Conservation (phyloP, 2,329 filamentous ascomycete species). For the Fusarium oligoseptatum region DNA sequence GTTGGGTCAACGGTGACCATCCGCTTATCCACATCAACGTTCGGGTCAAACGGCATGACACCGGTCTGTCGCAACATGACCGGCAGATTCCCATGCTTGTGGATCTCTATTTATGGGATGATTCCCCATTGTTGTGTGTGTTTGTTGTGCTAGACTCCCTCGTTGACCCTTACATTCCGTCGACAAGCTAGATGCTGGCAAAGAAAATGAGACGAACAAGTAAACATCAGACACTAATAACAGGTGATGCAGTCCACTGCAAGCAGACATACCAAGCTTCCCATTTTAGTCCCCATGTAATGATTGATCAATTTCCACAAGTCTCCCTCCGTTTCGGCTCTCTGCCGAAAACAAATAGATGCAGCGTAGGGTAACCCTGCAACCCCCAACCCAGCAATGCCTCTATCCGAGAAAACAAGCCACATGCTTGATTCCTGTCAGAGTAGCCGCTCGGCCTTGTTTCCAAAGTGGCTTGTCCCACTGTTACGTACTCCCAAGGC, state of each 20-base stretch:
- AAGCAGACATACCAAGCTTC: not conserved
- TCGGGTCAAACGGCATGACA: not conserved
- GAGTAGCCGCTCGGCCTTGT: constrained; percentile 1
- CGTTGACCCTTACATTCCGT: not conserved
- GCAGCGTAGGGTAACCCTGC: constrained; percentile 6
- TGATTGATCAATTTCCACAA: not conserved
- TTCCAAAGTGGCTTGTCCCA: not conserved
- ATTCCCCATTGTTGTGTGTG: not conserved
- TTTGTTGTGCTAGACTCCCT: not conserved
- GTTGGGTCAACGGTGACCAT: not conserved
- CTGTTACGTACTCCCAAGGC: not conserved
- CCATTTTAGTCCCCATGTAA: not conserved
- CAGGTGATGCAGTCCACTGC: not conserved
- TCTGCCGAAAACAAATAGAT: not conserved
- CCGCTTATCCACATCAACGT: constrained; percentile 5
- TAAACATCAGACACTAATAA: not conserved
- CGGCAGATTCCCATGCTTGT: not conserved
- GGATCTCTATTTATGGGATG: not conserved
- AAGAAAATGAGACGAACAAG: not conserved
- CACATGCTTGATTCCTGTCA: not conserved
- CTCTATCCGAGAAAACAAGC: not conserved
- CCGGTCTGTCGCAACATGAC: not conserved
- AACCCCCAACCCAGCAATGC: not conserved
- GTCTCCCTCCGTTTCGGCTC: not conserved
- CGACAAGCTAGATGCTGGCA: not conserved